These are phyloP conservation scores for Schwanniomyces yamadae DNA, from an alignment of 805 yeast species.

Conservation along the genomic window DNA sequence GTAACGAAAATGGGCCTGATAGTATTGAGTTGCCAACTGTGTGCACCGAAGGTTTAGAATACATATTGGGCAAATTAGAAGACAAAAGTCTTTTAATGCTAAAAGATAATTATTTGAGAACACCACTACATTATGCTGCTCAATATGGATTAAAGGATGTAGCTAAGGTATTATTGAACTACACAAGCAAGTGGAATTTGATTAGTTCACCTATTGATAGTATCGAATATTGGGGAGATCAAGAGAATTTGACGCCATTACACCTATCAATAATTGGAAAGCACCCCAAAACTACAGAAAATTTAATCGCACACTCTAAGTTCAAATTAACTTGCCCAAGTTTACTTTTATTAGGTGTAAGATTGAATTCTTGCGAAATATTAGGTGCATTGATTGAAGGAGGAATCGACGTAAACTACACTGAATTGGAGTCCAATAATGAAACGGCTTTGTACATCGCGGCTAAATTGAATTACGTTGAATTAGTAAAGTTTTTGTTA, in stretches of 20 bases:
- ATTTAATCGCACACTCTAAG: conserved; percentile 49
- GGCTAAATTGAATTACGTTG: conserved; percentile 56
- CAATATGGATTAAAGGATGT: conserved; percentile 78
- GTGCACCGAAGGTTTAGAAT: conserved; percentile 52
- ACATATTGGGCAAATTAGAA: conserved; percentile 53
- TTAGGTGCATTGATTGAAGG: conserved; percentile 52
- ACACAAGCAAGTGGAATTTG: conserved; percentile 58
- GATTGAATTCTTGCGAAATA: conserved; percentile 60
- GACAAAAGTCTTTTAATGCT: conserved; percentile 44
- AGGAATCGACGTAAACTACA: conserved; percentile 63
- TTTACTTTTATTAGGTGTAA: conserved; percentile 64
- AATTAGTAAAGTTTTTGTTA: conserved; percentile 56
- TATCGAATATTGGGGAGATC: conserved; percentile 64
- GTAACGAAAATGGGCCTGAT: conserved; percentile 39
- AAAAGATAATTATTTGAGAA: conserved; percentile 72
- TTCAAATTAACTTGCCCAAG: conserved; percentile 48
- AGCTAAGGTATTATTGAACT: conserved; percentile 54
- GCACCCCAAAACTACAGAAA: conserved; percentile 73
- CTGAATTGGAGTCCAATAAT: conserved; percentile 51
- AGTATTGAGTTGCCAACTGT: conserved; percentile 56
- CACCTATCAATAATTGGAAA: conserved; percentile 80
- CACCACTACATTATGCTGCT: conserved; percentile 88
- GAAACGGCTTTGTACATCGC: conserved; percentile 89
- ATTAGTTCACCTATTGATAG: conserved; percentile 60
- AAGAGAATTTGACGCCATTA: conserved; percentile 76